phyloP scores from a whole-genome alignment of 139 green algal species.

The Chlamydomonas applanata region DNA sequence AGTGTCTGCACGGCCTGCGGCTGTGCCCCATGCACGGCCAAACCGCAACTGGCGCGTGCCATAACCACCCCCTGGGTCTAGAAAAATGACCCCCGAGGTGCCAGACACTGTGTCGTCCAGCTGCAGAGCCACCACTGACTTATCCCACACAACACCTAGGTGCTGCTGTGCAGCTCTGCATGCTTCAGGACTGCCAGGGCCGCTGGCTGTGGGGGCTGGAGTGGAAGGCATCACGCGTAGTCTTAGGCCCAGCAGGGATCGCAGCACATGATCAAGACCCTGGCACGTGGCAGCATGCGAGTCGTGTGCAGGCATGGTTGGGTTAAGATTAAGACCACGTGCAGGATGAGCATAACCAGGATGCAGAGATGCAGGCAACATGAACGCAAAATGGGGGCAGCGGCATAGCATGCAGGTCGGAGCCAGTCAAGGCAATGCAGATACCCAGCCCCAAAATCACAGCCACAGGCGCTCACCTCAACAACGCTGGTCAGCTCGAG shows the following conservation, averaged over 20 bases:
- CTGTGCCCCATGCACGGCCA: not conserved
- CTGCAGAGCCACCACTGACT: not conserved
- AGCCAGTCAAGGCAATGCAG: no score
- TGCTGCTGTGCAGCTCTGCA: no score
- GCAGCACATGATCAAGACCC: not conserved
- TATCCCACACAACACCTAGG: constrained; percentile 1
- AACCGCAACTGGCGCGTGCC: constrained; percentile 32
- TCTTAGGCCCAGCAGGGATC: not conserved
- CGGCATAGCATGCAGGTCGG: no score
- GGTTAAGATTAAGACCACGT: no score
- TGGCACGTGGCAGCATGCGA: not conserved
- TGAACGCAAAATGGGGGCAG: no score
- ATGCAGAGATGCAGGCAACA: no score
- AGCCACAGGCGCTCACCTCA: not conserved
- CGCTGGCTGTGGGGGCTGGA: no score
- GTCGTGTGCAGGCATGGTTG: no score
- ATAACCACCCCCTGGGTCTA: constrained; percentile 26
- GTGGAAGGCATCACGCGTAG: not conserved
- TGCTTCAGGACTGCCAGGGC: not conserved
- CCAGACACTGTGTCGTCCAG: not conserved
- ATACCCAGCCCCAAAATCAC: no score
- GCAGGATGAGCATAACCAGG: no score
- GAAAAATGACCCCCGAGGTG: constrained; percentile 7
- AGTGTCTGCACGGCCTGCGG: no score
- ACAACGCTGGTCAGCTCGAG: not conserved